Evolutionary conservation across 495 filamentous ascomycete species (phyloP), one percentile per base, ranked within the genome.

Genomic region (Penicillium bialowiezense): DNA sequence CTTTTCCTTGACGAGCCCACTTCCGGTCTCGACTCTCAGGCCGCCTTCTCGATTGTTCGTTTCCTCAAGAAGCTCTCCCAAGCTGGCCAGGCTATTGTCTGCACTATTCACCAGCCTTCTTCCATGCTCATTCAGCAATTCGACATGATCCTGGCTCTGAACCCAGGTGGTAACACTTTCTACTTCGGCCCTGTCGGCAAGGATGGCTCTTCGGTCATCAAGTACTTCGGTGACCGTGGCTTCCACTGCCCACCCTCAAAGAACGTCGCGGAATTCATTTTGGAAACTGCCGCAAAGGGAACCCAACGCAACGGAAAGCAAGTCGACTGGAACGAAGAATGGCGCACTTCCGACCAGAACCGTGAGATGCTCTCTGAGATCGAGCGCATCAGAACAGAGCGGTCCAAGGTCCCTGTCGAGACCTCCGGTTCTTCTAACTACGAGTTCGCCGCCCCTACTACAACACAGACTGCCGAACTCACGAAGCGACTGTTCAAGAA

Each of bases 221-320:
- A 83, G 31, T 89, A 88, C 64, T 89, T 89, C 50, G 80, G 71
- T 7, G 69, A 80, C 19, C 74, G 78, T 42, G 86, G 83, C 24
- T 76, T 79, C 26, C 60, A 76, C 13, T 86, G 82, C 53, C 79
- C 79, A 3, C 77, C 80, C 0, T 64, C 72, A 5, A 84, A 86
- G 70, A 95, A 95, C 62, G 77, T 89, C 10, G 90, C 90, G 21
- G 90, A 95, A 61, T 91, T 90, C 65, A 87, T 96, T 29, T 75
- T 96, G 3, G 88, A 95, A 55, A 87, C 84, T 0, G 87, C 88
- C 23, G 83, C 86, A 6, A 88, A 87, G 55, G 65, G 75, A 5
- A 70, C 69, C 24, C 52, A 66, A 21, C 54, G 68, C 37, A 70
- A 82, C 50, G 77, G 81, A 37, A 77, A 75, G 52, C 54, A 65